Percentiles rank a stretch among this genome's conserved stretches.
These are phyloP conservation scores for Boletellus ananiceps DNA, from an alignment of 768 basidiomycete genomes.

Conservation along the genomic window DNA sequence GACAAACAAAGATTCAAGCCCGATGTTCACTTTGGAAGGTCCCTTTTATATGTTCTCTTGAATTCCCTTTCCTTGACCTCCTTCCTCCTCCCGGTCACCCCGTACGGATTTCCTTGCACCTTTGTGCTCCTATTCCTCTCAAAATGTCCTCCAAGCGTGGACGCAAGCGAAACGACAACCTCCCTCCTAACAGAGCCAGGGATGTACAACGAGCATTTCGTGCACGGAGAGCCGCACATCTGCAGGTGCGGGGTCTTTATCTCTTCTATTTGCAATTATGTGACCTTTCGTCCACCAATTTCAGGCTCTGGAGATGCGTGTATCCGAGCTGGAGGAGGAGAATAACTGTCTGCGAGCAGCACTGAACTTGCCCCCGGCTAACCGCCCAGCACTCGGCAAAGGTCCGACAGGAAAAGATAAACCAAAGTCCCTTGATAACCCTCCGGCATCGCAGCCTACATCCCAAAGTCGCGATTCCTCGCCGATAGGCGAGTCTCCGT, in stretches of 20 bases:
- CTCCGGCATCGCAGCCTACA: constrained; percentile 32
- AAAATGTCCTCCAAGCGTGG: constrained; percentile 84
- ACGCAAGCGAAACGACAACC: constrained; percentile 66
- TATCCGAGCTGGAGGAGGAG: constrained; percentile 80
- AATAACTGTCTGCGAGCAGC: constrained; percentile 68
- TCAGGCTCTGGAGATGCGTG: constrained; percentile 78
- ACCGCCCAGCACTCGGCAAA: constrained; percentile 68
- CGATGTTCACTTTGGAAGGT: constrained; percentile 33
- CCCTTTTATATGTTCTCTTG: constrained; percentile 38
- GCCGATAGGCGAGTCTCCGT: constrained; percentile 51
- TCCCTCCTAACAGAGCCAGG: constrained; percentile 66
- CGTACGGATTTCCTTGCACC: constrained; percentile 15
- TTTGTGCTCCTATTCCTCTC: constrained; percentile 7
- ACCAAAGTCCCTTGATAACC: constrained; percentile 48
- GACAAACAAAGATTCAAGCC: constrained; percentile 34
- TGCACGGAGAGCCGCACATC: constrained; percentile 82
- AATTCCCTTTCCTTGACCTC: constrained; percentile 30
- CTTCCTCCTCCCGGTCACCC: constrained; percentile 31
- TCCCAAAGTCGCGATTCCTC: constrained; percentile 64
- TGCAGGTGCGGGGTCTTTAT: constrained; percentile 52
- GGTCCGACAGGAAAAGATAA: constrained; percentile 88
- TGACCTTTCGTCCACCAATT: constrained; percentile 27
- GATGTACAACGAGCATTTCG: constrained; percentile 90
- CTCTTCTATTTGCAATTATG: constrained; percentile 38
- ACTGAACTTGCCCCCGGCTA: constrained; percentile 69